A percentile compares a stretch with the other conserved stretches of the same genome.
These are phyloP conservation scores for Coprinopsis cinerea DNA, from an alignment of 768 basidiomycete species.

Conservation along the genomic window DNA sequence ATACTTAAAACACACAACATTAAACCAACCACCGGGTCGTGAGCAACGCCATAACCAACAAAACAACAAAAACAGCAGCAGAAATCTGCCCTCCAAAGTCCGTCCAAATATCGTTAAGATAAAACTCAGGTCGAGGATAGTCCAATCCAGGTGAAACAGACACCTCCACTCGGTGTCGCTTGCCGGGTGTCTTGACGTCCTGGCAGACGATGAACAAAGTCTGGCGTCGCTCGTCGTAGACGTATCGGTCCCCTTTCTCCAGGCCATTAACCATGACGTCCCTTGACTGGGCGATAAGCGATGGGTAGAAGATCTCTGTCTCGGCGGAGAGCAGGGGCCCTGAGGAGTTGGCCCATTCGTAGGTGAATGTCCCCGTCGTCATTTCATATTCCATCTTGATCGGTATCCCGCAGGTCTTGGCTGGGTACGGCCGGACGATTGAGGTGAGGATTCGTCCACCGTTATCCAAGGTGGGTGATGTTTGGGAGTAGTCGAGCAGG, in stretches of 20 bases:
- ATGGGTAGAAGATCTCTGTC: constrained; percentile 83
- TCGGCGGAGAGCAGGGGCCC: constrained; percentile 36
- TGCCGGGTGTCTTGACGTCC: constrained; percentile 36
- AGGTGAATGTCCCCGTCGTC: constrained; percentile 61
- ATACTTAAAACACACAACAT: constrained; percentile 3
- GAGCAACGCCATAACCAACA: constrained; percentile 13
- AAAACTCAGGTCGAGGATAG: constrained; percentile 37
- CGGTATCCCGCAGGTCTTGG: constrained; percentile 86
- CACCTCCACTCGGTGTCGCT: constrained; percentile 46
- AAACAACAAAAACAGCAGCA: constrained; percentile 14
- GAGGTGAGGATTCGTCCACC: constrained; percentile 74
- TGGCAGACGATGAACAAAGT: constrained; percentile 63
- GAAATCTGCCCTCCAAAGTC: constrained; percentile 36
- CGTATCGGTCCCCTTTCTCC: constrained; percentile 40
- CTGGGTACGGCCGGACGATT: constrained; percentile 85
- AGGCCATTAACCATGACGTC: constrained; percentile 56
- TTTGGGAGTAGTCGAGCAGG: constrained; percentile 53
- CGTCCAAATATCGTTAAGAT: constrained; percentile 60
- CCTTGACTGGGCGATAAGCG: constrained; percentile 49
- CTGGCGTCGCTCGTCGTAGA: constrained; percentile 61
- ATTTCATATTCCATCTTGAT: constrained; percentile 70
- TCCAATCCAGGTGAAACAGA: constrained; percentile 45
- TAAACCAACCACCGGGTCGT: neutral
- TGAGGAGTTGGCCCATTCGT: constrained; percentile 52
- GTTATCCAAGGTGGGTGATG: constrained; percentile 68